Evolutionary conservation across 495 filamentous ascomycete genomes (phyloP).

Genomic region (Penicillium chermesinum): DNA sequence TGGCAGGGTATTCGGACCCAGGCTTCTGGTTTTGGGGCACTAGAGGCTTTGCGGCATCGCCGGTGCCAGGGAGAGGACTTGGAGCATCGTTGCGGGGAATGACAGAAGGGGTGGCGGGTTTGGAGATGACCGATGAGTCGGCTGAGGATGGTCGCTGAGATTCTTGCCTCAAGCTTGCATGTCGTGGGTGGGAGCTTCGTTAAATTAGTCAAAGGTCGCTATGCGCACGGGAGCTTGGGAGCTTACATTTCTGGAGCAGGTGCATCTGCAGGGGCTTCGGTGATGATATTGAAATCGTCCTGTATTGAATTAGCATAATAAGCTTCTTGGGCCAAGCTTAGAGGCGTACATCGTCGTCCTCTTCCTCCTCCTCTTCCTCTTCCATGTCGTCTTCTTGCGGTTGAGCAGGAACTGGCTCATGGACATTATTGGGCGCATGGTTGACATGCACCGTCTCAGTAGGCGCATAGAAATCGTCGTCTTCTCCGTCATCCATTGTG

Average conservation of each 20-base stretch:
- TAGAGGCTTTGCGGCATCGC: constrained; percentile 34
- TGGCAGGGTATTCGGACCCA: constrained; percentile 56
- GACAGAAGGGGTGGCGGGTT: constrained; percentile 30
- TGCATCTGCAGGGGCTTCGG: constrained; percentile 72
- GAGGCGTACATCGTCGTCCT: constrained; percentile 52
- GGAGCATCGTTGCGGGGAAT: constrained; percentile 40
- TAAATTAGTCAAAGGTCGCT: constrained; percentile 9
- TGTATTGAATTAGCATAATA: constrained; percentile 1
- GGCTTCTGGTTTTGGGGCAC: constrained; percentile 45
- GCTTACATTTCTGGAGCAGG: constrained; percentile 59
- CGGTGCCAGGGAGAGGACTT: constrained; percentile 35
- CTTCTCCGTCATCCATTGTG: constrained; percentile 49
- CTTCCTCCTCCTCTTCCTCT: constrained; percentile 70
- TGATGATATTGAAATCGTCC: constrained; percentile 94
- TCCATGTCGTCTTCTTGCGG: constrained; percentile 54
- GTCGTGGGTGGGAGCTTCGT: constrained; percentile 36
- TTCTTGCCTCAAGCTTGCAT: constrained; percentile 55
- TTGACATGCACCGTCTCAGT: constrained; percentile 35
- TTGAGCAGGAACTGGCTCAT: constrained; percentile 17
- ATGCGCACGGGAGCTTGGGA: background rate
- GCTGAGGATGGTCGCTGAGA: constrained; percentile 54
- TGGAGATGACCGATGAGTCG: constrained; percentile 35
- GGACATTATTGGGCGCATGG: constrained; percentile 23
- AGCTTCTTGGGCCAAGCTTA: constrained; percentile 2
- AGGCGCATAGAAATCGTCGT: constrained; percentile 52